Percentiles rank a stretch among this genome's conserved stretches.
Evolutionary conservation across 768 basidiomycete species (phyloP).

Genomic region (Boletus barrowsii): DNA sequence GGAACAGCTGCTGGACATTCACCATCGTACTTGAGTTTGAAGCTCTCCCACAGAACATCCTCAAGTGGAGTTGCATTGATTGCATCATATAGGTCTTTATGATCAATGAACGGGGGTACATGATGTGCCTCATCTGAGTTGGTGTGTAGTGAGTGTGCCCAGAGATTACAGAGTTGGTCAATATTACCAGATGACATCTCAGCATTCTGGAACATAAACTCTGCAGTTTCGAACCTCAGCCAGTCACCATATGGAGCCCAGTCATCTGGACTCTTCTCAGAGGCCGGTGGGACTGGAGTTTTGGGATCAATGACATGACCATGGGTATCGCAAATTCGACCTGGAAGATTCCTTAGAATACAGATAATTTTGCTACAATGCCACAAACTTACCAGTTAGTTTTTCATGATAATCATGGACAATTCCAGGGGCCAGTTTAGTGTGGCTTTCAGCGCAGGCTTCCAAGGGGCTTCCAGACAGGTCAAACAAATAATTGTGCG

Average conservation of each 20-base stretch:
- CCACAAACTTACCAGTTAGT: too few relatives aligned
- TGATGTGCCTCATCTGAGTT: too few relatives aligned
- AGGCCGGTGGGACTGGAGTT: background rate
- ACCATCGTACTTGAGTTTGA: slow-evolving; percentile 9
- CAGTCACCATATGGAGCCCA: background rate
- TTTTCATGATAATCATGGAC: too few relatives aligned
- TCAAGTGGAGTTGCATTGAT: slow-evolving; percentile 37
- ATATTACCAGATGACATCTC: background rate
- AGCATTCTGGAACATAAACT: background rate
- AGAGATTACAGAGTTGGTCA: slow-evolving; percentile 4
- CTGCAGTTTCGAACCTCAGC: background rate
- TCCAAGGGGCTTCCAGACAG: too few relatives aligned
- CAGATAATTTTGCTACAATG: too few relatives aligned
- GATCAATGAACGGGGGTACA: background rate
- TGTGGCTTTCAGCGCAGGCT: too few relatives aligned
- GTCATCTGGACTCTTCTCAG: background rate
- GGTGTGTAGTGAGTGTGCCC: background rate
- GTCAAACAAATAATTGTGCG: too few relatives aligned
- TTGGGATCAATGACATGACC: background rate
- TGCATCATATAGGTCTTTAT: background rate
- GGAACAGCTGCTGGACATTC: background rate
- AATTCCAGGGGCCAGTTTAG: too few relatives aligned
- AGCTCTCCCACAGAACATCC: slow-evolving; percentile 36
- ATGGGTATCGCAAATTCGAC: too few relatives aligned
- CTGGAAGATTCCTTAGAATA: too few relatives aligned